Conservation (phyloP, 1,139 yeast species). For the Taphrina confusa region DNA sequence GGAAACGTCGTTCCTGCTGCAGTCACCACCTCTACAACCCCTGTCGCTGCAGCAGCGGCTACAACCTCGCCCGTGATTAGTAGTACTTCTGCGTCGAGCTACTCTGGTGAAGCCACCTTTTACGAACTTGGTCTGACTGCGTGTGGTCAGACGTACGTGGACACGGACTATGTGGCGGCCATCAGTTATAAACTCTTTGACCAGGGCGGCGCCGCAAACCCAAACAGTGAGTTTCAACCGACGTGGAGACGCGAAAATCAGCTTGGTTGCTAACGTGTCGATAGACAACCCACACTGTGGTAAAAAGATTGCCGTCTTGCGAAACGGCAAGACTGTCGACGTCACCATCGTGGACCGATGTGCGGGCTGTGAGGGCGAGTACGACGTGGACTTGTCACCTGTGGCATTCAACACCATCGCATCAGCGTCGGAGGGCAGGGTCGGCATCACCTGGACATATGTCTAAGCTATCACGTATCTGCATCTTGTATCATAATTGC, state of each 20-base stretch:
- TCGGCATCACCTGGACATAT: slow-evolving; percentile 54
- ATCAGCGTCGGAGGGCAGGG: slow-evolving; percentile 53
- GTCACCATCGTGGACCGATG: slow-evolving; percentile 61
- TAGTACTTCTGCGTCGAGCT: slow-evolving; percentile 44
- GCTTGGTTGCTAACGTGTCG: neutral
- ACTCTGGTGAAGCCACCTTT: slow-evolving; percentile 62
- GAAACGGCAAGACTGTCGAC: slow-evolving; percentile 52
- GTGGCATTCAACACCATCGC: slow-evolving; percentile 56
- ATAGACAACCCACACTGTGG: slow-evolving; percentile 54
- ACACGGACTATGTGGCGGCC: slow-evolving; percentile 54
- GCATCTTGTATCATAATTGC: too few species aligned
- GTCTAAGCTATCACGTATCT: too few species aligned
- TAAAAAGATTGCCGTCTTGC: slow-evolving; percentile 50
- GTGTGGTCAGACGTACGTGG: slow-evolving; percentile 56
- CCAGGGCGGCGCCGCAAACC: slow-evolving; percentile 44
- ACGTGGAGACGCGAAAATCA: neutral
- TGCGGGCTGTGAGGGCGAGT: slow-evolving; percentile 51
- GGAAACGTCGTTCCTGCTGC: slow-evolving; percentile 26
- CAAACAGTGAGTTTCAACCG: slow-evolving; percentile 43
- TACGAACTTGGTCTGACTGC: slow-evolving; percentile 63
- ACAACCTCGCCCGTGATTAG: slow-evolving; percentile 42
- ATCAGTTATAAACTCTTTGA: slow-evolving; percentile 47
- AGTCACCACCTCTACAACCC: slow-evolving; percentile 36
- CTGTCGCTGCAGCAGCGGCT: slow-evolving; percentile 37
- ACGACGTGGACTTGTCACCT: slow-evolving; percentile 58